Evolutionary conservation across 1,139 yeast species (phyloP), one percentile per base, ranked within the genome.

Genomic region (Yamadazyma sp.): DNA sequence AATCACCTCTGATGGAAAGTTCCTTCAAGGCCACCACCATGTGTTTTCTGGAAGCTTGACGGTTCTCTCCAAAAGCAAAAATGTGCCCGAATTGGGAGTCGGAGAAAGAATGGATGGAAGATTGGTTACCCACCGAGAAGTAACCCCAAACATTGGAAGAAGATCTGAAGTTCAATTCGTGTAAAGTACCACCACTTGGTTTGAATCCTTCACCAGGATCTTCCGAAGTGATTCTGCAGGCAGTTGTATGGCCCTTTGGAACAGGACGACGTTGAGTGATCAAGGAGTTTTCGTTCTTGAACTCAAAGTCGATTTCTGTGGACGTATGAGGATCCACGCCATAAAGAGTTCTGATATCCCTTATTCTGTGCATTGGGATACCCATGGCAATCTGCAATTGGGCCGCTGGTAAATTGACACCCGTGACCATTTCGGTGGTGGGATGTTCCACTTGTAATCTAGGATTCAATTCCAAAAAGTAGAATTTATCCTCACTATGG

Each of bases 381-480:
- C 98, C 98, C 98, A 92, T 92, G 50, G 98, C 97, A 67, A 92
- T 87, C 68, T 92, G 97, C 50, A 92, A 79, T 71, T 92, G 98
- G 35, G 98, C 96, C 44, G 97, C 95, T 28, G 98, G 98, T 61
- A 92, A 76, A 61, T 92, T 92, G 39, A 92, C 97, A 50, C 98
- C 98, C 20, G 96, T 85, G 40, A 88, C 98, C 98, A 92, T 92
- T 72, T 92, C 98, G 30, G 98, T 92, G 37, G 98, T 92, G 55
- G 98, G 98, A 75, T 92, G 98, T 76, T 92, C 98, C 47, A 92
- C 98, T 74, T 92, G 98, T 61, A 92, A 77, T 76, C 98, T 86
- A 55, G 98, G 98, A 64, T 92, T 92, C 61, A 92, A 77, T 70
- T 92, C 98, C 62, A 92, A 76, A 64, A 92, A 92, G 74, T 89